These are phyloP conservation scores for Dothistroma septosporum DNA, from an alignment of 2,329 filamentous ascomycete species.

Conservation along the genomic window DNA sequence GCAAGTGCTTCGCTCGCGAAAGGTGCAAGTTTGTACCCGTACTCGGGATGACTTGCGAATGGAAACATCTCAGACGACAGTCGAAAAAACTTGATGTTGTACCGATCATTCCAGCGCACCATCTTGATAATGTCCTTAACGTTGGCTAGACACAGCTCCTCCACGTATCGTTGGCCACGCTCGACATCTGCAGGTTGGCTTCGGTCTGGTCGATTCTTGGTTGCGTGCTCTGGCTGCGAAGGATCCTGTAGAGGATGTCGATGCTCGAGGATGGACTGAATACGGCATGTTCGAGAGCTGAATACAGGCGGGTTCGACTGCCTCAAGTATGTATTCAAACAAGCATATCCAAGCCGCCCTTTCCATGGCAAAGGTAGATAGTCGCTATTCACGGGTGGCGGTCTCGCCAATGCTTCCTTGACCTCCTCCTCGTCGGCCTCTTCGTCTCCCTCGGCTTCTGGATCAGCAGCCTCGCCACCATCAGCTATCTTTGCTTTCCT, in stretches of 20 bases:
- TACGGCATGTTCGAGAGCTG: constrained; percentile 84
- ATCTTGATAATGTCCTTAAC: constrained; percentile 79
- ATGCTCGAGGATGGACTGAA: constrained; percentile 85
- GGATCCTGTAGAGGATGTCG: constrained; percentile 75
- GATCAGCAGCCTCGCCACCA: constrained; percentile 38
- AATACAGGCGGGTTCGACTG: constrained; percentile 79
- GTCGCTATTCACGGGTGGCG: constrained; percentile 76
- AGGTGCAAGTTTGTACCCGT: constrained; percentile 78
- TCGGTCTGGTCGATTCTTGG: constrained; percentile 81
- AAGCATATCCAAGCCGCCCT: constrained; percentile 85
- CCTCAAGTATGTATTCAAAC: constrained; percentile 86
- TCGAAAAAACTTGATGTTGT: constrained; percentile 86
- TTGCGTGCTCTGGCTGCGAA: constrained; percentile 70
- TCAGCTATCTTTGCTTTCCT: constrained; percentile 27
- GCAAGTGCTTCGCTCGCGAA: constrained; percentile 76
- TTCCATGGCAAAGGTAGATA: constrained; percentile 86
- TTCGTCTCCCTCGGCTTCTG: constrained; percentile 52
- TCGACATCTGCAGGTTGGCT: constrained; percentile 61
- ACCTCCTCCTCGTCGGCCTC: constrained; percentile 55
- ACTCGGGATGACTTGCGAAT: constrained; percentile 81
- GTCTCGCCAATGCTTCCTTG: constrained; percentile 56
- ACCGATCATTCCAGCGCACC: constrained; percentile 86
- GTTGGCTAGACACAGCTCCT: constrained; percentile 75
- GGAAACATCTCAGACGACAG: constrained; percentile 96
- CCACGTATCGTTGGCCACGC: constrained; percentile 68